Percentiles rank a stretch among this genome's conserved stretches.
Conservation (phyloP, 192 early-diverging fungal species). For the Entophlyctis luteolus region DNA sequence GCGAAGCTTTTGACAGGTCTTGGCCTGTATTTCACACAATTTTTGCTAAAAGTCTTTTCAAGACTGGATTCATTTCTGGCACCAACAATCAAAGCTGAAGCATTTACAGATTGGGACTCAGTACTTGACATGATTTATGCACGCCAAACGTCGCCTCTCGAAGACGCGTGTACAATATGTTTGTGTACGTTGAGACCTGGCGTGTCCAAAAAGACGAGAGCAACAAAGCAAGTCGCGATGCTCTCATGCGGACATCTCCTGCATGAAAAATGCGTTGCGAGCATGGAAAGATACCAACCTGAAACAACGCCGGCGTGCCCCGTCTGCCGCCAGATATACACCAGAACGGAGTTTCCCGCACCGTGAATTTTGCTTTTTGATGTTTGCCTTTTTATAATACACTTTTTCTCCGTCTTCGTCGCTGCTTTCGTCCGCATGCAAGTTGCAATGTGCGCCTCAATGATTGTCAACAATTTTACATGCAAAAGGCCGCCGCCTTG, state of each 20-base stretch:
- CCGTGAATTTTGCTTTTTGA: no score
- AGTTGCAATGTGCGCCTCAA: no score
- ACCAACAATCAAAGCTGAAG: not conserved
- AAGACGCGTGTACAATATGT: slow-evolving; percentile 17
- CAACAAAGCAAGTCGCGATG: not conserved
- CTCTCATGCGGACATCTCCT: slow-evolving; percentile 17
- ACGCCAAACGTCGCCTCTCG: not conserved
- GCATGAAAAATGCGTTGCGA: slow-evolving; percentile 12
- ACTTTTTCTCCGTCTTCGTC: no score
- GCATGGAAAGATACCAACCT: slow-evolving; percentile 14
- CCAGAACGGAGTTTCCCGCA: not conserved
- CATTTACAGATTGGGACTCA: slow-evolving; percentile 1
- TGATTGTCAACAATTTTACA: no score
- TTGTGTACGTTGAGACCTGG: not conserved
- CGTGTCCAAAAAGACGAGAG: not conserved
- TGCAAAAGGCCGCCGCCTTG: no score
- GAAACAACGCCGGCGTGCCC: not conserved
- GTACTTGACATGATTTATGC: not conserved
- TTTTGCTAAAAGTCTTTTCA: not conserved
- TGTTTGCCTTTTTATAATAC: no score
- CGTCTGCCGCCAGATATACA: not conserved
- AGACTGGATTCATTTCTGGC: not conserved
- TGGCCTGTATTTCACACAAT: no score
- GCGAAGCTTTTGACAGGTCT: slow-evolving; percentile 8
- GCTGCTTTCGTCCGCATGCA: no score